A percentile compares a stretch with the other conserved stretches of the same genome.
Evolutionary conservation across 495 filamentous ascomycete genomes (phyloP).

Genomic region (Hypoxylon rickii): DNA sequence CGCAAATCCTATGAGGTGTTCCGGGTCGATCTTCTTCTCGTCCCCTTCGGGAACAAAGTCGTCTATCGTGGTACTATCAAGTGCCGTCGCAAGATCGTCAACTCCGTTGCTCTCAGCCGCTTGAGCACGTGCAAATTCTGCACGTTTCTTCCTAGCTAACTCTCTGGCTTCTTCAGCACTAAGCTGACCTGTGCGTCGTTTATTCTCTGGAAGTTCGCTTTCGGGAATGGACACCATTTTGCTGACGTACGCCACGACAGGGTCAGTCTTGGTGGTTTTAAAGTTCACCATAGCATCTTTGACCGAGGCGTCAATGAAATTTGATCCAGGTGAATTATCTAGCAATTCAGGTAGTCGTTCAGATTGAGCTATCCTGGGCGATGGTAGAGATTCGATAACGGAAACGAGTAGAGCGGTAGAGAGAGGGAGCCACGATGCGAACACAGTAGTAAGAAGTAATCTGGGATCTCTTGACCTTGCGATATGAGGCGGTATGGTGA

Average conservation of each 20-base stretch:
- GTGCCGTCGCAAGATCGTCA: constrained; percentile 38
- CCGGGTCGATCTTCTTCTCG: constrained; percentile 67
- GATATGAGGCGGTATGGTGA: constrained; percentile 81
- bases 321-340: constrained; percentile 76
- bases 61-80: constrained; percentile 50
- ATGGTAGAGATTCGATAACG: constrained; percentile 89
- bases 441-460: constrained; percentile 81
- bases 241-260: constrained; percentile 93
- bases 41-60: constrained; percentile 55
- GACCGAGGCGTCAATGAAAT: constrained; percentile 67
- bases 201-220: constrained; percentile 84
- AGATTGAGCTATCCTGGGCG: constrained; percentile 83
- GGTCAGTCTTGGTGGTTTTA: constrained; percentile 66
- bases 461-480: constrained; percentile 83
- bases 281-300: constrained; percentile 82
- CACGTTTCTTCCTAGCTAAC: constrained; percentile 82
- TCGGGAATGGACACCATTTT: constrained; percentile 97
- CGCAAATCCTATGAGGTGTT: constrained; percentile 93
- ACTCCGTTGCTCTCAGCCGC: constrained; percentile 31
- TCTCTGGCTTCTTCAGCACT: constrained; percentile 89
- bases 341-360: constrained; percentile 78
- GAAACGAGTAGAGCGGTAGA: constrained; percentile 93
- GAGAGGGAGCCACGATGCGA: constrained; percentile 87
- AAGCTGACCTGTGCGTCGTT: constrained; percentile 70
- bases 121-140: constrained; percentile 79